These are phyloP conservation scores for Hymenoscyphus salicellus DNA, from an alignment of 2,329 filamentous ascomycete genomes.

Conservation along the genomic window DNA sequence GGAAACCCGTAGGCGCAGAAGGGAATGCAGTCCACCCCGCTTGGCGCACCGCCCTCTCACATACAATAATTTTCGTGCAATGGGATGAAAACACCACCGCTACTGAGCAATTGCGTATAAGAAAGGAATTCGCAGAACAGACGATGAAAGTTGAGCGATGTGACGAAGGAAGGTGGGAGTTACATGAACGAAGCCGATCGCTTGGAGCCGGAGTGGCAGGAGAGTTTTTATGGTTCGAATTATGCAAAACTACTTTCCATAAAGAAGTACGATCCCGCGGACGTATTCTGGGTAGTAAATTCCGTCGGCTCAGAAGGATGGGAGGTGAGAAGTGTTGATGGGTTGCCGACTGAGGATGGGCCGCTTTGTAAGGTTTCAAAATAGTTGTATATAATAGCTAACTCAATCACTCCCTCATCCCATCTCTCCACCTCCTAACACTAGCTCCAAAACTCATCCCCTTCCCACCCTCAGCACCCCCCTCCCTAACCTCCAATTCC, in stretches of 20 bases:
- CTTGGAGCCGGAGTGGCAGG: conserved; percentile 40
- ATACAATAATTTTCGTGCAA: conserved; percentile 13
- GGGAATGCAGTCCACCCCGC: conserved; percentile 20
- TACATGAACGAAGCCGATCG: conserved; percentile 53
- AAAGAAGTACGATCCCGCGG: conserved; percentile 45
- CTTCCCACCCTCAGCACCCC: neutral
- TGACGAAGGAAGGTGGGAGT: conserved; percentile 35
- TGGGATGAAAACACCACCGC: conserved; percentile 33
- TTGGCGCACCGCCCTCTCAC: conserved; percentile 17
- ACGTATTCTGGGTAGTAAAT: conserved; percentile 38
- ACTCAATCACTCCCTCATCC: neutral
- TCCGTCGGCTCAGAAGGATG: conserved; percentile 23
- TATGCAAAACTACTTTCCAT: conserved; percentile 47
- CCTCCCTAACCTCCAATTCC: neutral
- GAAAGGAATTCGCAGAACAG: conserved; percentile 8
- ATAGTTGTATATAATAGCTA: neutral
- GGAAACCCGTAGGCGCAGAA: conserved; percentile 6
- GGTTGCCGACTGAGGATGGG: conserved; percentile 23
- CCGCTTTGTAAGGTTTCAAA: conserved; percentile 11
- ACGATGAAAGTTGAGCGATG: neutral
- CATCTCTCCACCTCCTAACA: neutral
- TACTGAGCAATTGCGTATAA: conserved; percentile 39
- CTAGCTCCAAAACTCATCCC: neutral
- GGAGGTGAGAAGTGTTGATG: conserved; percentile 32
- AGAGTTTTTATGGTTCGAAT: conserved; percentile 20